Evolutionary conservation across 106 monocot species (phyloP).

Genomic region (Acorus gramineus): DNA sequence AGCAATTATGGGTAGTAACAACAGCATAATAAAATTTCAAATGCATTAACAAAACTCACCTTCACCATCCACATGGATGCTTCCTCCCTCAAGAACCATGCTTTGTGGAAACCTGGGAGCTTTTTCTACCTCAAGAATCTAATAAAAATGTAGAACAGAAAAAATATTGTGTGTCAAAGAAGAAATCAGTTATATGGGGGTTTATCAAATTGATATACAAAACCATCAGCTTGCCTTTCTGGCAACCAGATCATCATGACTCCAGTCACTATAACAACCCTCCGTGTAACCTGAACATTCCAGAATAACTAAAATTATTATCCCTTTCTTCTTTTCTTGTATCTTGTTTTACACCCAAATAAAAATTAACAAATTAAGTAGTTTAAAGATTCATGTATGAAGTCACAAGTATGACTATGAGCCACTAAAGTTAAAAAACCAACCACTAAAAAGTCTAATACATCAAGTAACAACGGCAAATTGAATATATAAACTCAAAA

Average conservation of each 20-base stretch:
- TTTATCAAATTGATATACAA: not conserved
- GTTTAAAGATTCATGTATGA: no score
- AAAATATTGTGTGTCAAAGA: not conserved
- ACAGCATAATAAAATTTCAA: not conserved
- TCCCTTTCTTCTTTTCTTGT: not conserved
- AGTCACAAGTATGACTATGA: no score
- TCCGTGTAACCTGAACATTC: conserved; percentile 44
- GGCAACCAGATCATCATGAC: conserved; percentile 72
- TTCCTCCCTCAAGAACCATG: conserved; percentile 97
- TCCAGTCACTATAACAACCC: conserved; percentile 91
- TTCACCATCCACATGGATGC: conserved; percentile 98
- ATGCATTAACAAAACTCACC: conserved; percentile 17
- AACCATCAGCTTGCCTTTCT: conserved; percentile 38
- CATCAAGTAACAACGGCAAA: no score
- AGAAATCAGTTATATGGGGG: not conserved
- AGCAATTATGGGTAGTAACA: not conserved
- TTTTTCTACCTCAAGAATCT: conserved; percentile 74
- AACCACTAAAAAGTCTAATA: no score
- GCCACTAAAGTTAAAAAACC: no score
- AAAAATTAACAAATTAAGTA: no score
- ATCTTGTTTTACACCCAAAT: no score
- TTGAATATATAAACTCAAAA: no score
- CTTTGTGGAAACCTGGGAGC: conserved; percentile 59
- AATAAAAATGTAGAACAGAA: not conserved
- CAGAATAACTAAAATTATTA: conserved; percentile 1